Conservation (phyloP, 345 rosid species). For the Conringia planisiliqua region DNA sequence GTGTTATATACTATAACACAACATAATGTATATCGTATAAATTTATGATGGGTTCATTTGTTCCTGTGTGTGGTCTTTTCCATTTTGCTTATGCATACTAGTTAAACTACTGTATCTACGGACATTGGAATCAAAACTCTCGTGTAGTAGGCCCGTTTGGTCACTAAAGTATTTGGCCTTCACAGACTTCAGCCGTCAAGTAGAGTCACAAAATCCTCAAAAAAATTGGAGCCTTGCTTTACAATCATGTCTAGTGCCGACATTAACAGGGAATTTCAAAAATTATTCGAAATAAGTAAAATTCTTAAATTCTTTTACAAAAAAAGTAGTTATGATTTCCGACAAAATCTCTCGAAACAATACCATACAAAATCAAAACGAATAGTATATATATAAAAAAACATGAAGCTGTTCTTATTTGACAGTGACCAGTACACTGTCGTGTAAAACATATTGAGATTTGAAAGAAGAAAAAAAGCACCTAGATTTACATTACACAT, state of each 20-base stretch:
- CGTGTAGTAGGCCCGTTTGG: not conserved
- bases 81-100: too few species aligned
- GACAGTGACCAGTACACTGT: slow-evolving; percentile 8
- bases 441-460: not conserved
- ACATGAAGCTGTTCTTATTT: not conserved
- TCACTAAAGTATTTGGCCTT: too few species aligned
- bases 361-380: not conserved
- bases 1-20: not conserved
- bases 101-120: too few species aligned
- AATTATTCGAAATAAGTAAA: not conserved
- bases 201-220: not conserved
- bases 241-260: not conserved
- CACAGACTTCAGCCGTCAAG: not conserved
- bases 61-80: too few species aligned
- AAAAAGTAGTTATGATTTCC: not conserved
- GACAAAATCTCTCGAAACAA: not conserved
- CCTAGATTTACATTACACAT: slow-evolving; percentile 31
- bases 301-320: not conserved
- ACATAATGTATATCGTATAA: too few species aligned
- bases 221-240: not conserved
- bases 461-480: not conserved
- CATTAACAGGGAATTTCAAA: not conserved
- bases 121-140: not conserved
- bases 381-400: not conserved
- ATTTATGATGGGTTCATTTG: too few species aligned